Evolutionary conservation across 1,284 basidiomycete species (phyloP), one percentile per base, ranked within the genome.

Genomic region (Malassezia sympodialis): DNA sequence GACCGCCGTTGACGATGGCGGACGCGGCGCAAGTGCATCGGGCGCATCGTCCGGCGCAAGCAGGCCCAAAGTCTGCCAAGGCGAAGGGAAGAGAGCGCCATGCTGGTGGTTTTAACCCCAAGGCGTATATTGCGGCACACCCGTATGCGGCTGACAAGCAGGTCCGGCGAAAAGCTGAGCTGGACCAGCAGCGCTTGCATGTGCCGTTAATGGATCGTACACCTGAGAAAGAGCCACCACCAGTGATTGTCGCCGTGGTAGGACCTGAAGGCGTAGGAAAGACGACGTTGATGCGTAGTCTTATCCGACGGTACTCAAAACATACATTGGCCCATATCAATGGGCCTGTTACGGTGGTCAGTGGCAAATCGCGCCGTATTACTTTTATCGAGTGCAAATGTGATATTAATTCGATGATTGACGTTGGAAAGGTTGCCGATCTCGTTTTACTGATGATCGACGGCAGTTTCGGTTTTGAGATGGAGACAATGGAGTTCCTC

Each of bases 401-500:
- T 74, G 90, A 96, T 78, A 80, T 99, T 64, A 93, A 93, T 76
- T 87, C 89, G 45, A 96, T 96, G 91, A 88, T 98, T 61, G 94
- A 99, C 79, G 80, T 96, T 66, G 91, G 85, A 56, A 99, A 99
- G 77, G 83, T 98, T 57, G 93, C 89, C 5, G 94, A 98, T 77
- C 79, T 98, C 44, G 88, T 98, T 2, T 79, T 99, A 41, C 83
- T 98, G 62, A 91, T 96, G 89, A 87, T 98, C 65, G 94, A 99
- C 71, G 93, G 88, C 3, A 90, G 87, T 37, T 96, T 93, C 76
- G 93, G 93, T 1, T 94, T 98, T 67, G 93, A 99, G 78, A 98
- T 98, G 94, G 94, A 98, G 84, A 93, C 90, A 0, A 98, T 99
- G 72, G 93, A 99, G 77, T 96, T 96, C 62, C 83, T 99, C 58